Evolutionary conservation across 1,284 basidiomycete species (phyloP), one percentile per base, ranked within the genome.

Genomic region (Ustilago hordei): DNA sequence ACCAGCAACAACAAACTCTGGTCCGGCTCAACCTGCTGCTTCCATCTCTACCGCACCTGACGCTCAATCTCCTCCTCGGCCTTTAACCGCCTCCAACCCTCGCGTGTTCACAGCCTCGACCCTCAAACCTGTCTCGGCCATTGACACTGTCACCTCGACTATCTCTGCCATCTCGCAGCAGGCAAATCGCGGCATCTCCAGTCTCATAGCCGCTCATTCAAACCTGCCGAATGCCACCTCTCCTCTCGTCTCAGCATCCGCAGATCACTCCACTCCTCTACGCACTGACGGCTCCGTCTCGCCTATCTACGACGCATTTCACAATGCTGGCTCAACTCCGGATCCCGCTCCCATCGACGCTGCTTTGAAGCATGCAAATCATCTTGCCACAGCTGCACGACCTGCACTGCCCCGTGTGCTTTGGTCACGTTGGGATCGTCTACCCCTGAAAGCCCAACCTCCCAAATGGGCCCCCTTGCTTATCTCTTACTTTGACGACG

Each of bases 291-390:
- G 75, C 55, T 69, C 75, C 57, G 60, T 73, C 57, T 77, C 69
- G 8, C 75, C 75, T 32, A 72, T 77, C 54, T 77, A 77, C 45
- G 69, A 72, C 28, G 75, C 75, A 23, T 77, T 77, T 28, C 65
- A 73, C 55, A 77, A 77, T 36, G 58, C 64, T 7, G 69, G 69
- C 38, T 32, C 56, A 2, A 1, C 48, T 19, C 67, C 67, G n/a
- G 60, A 66, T 32, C 73, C 64, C 6, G 43, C 38, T 15, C 47
- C 57, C 47, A 67, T 70, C 19, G 43, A 64, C 19, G 64, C 70
- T 8, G 70, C 70, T 28, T 48, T 72, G 32, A 35, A 39, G 39
- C n/a, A 39, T 7, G 56, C 58, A 8, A 36, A 45, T 23, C 41
- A 47, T 0, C 8, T 17, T 13, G 47, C 2, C 1, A 31, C 45